Evolutionary conservation across 768 basidiomycete genomes (phyloP).

Genomic region (Boletales sp.): DNA sequence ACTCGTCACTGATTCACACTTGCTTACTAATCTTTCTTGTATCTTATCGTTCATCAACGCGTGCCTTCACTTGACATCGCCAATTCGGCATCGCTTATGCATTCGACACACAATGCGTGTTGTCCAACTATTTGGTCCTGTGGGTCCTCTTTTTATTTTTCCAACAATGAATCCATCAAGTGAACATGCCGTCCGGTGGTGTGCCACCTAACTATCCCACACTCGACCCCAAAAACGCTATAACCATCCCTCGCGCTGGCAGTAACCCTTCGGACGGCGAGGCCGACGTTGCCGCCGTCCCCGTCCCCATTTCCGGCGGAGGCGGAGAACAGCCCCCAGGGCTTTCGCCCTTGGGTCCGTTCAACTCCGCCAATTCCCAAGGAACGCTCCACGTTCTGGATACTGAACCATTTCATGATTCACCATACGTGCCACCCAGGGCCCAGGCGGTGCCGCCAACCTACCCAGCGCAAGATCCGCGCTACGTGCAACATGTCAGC

Average conservation of each 20-base stretch:
- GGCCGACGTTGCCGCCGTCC: conserved; percentile 16
- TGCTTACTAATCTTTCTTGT: conserved; percentile 17
- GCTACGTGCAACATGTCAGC: conserved; percentile 16
- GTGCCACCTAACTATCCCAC: conserved; percentile 17
- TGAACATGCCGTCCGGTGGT: conserved; percentile 21
- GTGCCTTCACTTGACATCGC: background rate
- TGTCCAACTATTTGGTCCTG: conserved; percentile 31
- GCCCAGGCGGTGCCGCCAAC: conserved; percentile 15
- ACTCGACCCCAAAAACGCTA: conserved; percentile 1
- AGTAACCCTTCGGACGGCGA: conserved; percentile 16
- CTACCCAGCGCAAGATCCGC: conserved; percentile 15
- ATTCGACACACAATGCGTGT: conserved; percentile 9
- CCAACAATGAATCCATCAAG: conserved; percentile 24
- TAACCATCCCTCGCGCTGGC: conserved; percentile 10
- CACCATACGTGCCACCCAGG: conserved; percentile 31
- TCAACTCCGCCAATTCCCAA: conserved; percentile 11
- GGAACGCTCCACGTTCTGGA: conserved; percentile 9
- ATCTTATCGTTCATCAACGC: conserved; percentile 21
- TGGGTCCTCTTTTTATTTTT: conserved; percentile 32
- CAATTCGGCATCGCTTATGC: conserved; percentile 13
- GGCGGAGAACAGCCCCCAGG: conserved; percentile 10
- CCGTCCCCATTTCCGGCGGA: conserved; percentile 11
- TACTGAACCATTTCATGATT: conserved; percentile 23
- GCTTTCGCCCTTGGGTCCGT: conserved; percentile 8
- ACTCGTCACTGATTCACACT: conserved; percentile 8